Evolutionary conservation across 2,329 filamentous ascomycete species (phyloP), one percentile per base, ranked within the genome.

Genomic region (Epichloe sylvatica): DNA sequence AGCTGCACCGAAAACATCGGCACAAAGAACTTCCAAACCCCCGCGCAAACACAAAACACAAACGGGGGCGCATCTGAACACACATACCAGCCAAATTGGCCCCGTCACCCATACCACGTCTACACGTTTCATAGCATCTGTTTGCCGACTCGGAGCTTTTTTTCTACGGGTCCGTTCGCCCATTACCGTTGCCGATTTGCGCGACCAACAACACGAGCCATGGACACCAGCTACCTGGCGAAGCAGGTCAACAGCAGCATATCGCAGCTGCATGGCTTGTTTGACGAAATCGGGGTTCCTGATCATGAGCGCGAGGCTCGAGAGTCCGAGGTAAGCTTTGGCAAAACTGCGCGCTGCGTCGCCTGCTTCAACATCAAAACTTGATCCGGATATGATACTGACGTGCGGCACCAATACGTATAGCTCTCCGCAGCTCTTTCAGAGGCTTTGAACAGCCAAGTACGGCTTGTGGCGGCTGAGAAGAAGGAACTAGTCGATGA

Each of bases 221-320:
- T 96, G 82, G 90, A 96, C 70, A 88, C 90, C 52, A 87, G 86
- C 66, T 94, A 94, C 68, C 76, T 97, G 64, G 86, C 88, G 59
- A 88, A 94, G 67, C 92, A 97, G 78, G 87, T 98, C 70, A 92
- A 88, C 58, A 88, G 80, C 61, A 96, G 95, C 63, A 89, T 97
- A 64, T 81, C 80, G 67, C 89, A 96, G 69, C 78, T 98, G 53
- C 91, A 97, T 69, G 86, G 85, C 56, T 78, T 97, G 51, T 98
- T 96, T 62, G 92, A 98, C 66, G 91, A 98, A 64, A 98, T 98
- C 62, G 92, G 92, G 52, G 86, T 98, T n/a, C 80, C 91, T 30
- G 81, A 73, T 61, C 89, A 95, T 80, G 92, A 97, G 67, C 85
- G 92, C 62, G 89, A 97, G 64, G 76, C 80, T 46, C 78, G 92